Base-by-base conservation (phyloP, 169 alveolate species). In the Babesia caballi region DNA sequence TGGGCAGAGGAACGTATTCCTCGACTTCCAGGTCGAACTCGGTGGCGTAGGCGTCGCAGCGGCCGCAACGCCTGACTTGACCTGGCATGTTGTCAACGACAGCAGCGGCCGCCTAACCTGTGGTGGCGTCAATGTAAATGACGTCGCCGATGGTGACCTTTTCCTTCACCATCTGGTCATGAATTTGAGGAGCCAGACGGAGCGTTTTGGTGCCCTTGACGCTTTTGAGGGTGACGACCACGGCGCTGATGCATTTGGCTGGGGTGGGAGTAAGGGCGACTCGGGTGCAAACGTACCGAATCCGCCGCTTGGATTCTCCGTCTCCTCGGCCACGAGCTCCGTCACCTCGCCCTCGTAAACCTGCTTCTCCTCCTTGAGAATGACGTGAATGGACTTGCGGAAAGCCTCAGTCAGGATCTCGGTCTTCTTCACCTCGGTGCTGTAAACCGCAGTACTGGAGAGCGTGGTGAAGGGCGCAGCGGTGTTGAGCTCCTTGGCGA, bases 371-470 rank as follows among this genome's bases (percentile, higher is more conserved):
- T 98, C 99, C 86, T 97, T 96, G 32, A 97, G 97, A 78, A 98
- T 91, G 54, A 96, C 90, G 36, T 99, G 99, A 44, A 98, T 98
- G 4, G 99, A 98, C 78, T 99, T 93, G 67, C 99, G 89, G 92
- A 97, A 97, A 71, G 98, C 97, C 90, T 98, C 99, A 98, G 96
- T 97, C 65, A 98, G 87, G 44, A 96, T 92, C 91, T 98, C 99
- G 3, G 99, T 98, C 89, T 97, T 97, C 85, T 98, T 98, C 32
- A 98, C 99, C 84, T 98, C 99, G n/a, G 95, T 89, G 49, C 98
- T 94, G 90, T 94, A 98, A 28, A 98, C 99, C 93, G 97, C 99
- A 14, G 99, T 93, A 32, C 99, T 99, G 19, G 98, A 99, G 98
- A 98, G 95, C 21, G 98, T 98, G 80, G 99, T 97, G 90, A 98